A percentile compares a stretch with the other conserved stretches of the same genome.
Conservation (phyloP, 140 eudicot species). For the Anethum foeniculum region DNA sequence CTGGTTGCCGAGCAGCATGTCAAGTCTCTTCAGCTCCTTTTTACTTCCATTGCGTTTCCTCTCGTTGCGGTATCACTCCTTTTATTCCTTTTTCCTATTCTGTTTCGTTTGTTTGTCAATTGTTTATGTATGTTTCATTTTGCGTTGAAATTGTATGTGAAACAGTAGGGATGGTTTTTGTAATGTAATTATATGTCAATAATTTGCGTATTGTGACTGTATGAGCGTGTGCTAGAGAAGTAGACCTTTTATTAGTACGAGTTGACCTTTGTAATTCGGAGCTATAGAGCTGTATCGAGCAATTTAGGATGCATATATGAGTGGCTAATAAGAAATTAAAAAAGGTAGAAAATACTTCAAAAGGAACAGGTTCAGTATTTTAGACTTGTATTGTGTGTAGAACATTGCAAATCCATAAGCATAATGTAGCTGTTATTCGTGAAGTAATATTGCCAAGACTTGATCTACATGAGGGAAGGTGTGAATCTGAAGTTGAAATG, state of each 20-base stretch:
- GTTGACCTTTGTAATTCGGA: not conserved
- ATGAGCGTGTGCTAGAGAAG: not conserved
- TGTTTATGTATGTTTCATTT: not conserved
- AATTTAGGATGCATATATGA: not conserved
- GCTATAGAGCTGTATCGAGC: not conserved
- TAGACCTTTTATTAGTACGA: not conserved
- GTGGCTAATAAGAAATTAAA: not conserved
- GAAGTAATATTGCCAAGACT: not conserved
- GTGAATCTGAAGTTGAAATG: not conserved
- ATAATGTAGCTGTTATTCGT: not conserved
- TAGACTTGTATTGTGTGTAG: not conserved
- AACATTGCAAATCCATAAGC: not conserved
- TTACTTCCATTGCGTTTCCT: conserved; percentile 69
- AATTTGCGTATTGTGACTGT: not conserved
- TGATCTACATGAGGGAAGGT: not conserved
- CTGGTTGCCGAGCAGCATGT: conserved; percentile 45
- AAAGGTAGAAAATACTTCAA: not conserved
- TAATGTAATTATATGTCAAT: not conserved
- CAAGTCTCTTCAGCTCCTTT: conserved; percentile 48
- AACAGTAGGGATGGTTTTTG: not conserved
- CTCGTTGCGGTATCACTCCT: conserved; percentile 68
- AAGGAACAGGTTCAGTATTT: not conserved
- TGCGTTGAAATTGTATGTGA: not conserved
- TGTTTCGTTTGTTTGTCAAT: not conserved
- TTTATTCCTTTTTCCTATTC: not conserved